These are phyloP conservation scores for Paramecium sexaurelia DNA, from an alignment of 73 alveolate genomes.

Conservation along the genomic window DNA sequence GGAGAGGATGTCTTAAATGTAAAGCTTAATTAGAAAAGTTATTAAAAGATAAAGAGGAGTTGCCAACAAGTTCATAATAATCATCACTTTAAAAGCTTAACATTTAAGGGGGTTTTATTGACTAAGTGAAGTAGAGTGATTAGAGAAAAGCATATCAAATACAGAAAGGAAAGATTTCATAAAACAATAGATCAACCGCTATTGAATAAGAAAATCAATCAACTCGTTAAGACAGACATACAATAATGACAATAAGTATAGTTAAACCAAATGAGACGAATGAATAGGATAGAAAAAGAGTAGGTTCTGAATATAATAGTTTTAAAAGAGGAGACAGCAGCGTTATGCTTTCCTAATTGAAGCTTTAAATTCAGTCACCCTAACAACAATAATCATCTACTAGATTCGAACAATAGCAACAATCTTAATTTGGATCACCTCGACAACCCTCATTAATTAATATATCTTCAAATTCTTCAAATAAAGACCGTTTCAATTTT, in stretches of 20 bases:
- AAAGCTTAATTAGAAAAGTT: neutral
- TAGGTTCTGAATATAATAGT: constrained; percentile 29
- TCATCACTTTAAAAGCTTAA: neutral
- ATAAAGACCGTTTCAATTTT: neutral
- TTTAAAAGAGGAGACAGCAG: neutral
- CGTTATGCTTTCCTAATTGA: neutral
- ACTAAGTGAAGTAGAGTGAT: neutral
- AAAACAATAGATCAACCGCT: neutral
- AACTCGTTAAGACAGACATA: neutral
- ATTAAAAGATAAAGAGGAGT: neutral
- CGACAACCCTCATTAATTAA: neutral
- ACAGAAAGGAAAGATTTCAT: neutral
- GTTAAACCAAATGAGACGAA: neutral
- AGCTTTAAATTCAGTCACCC: neutral
- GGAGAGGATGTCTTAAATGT: constrained; percentile 23
- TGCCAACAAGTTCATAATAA: neutral
- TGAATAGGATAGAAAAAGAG: neutral
- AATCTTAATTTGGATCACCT: neutral
- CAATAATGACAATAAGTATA: constrained; percentile 48
- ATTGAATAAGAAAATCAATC: neutral
- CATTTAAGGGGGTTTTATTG: neutral
- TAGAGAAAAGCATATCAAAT: neutral
- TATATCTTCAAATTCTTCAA: neutral
- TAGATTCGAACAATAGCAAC: neutral
- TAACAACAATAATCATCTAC: neutral